Conservation (phyloP, 31 red algal species). For the Odonthalia washingtoniensis region DNA sequence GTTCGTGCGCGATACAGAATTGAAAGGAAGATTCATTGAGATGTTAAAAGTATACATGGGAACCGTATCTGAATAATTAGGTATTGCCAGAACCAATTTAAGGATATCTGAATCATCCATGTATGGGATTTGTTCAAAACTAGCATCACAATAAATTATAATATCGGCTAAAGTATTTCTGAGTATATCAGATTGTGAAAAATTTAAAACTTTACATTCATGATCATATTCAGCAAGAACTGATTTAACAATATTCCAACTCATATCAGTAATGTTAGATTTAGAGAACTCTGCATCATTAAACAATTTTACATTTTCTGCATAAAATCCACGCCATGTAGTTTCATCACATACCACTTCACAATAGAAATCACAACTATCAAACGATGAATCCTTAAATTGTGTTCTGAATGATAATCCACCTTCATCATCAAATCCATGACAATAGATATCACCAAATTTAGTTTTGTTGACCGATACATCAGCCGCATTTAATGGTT, state of each 20-base stretch:
- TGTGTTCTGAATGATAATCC: slow-evolving; percentile 34
- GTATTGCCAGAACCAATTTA: too few relatives aligned
- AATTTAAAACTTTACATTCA: slow-evolving; percentile 18
- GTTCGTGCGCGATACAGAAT: too few relatives aligned
- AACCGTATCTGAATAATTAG: too few relatives aligned
- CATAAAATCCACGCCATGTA: slow-evolving; percentile 44
- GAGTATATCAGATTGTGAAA: slow-evolving; percentile 8
- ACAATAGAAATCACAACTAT: slow-evolving; percentile 43
- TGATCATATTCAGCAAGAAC: background rate
- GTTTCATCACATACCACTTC: slow-evolving; percentile 53
- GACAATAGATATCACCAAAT: slow-evolving; percentile 54
- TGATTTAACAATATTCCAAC: slow-evolving; percentile 13
- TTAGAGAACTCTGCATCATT: slow-evolving; percentile 43
- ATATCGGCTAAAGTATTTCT: slow-evolving; percentile 38
- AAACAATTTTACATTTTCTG: slow-evolving; percentile 57
- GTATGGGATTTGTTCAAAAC: too few relatives aligned
- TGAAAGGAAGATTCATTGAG: too few relatives aligned
- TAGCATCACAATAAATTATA: slow-evolving; percentile 16
- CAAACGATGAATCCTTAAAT: slow-evolving; percentile 53
- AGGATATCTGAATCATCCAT: too few relatives aligned
- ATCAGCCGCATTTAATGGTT: slow-evolving; percentile 47
- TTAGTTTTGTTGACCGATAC: slow-evolving; percentile 56
- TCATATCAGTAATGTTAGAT: background rate
- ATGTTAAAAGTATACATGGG: too few relatives aligned
- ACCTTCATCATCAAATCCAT: background rate